Evolutionary conservation across 2,329 filamentous ascomycete genomes (phyloP), one percentile per base, ranked within the genome.

Genomic region (Lasiodiplodia sp.): DNA sequence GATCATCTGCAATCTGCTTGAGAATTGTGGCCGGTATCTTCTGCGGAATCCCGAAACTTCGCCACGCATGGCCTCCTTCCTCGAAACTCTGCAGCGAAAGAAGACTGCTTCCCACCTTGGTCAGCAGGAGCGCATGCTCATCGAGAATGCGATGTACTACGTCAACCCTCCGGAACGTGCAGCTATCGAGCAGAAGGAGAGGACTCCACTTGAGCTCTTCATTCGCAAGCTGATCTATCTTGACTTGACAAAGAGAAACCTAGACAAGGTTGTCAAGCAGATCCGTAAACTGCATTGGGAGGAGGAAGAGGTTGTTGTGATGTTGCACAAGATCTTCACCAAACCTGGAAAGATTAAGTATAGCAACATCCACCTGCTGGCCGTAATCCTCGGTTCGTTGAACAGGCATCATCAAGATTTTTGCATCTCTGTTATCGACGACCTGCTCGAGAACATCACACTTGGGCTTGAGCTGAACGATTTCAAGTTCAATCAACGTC

Each of bases 301-400:
- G 80, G 96, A 99, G 79, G 84, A 87, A 62, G 94, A 98, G 77
- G 90, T 96, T 28, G 91, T 95, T 49, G 83, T 86, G 34, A 89
- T 94, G 62, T 82, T 97, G 28, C 91, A 94, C 76, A 97, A 96
- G 78, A 90, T 97, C 53, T 99, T 98, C 78, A 93, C 94, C 65
- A 97, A 97, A 78, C 96, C 96, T 14, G 93, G 92, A 57, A 98
- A 97, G 82, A 93, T 99, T 81, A 97, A 97, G 79, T 99, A 96
- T 80, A 94, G 94, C 75, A 98, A 97, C 76, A 93, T 99, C 72
- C 93, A 98, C 78, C 88, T 98, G 63, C 87, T 99, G 63, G 94
- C 94, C 2, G 95, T 97, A 69, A 88, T 98, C 31, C 87, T 97
- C 49, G 92, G 93, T 70, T 93, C 94, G 1, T 85, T 99, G 52